Percentiles rank a stretch among this genome's conserved stretches.
phyloP scores from a whole-genome alignment of 2,329 filamentous ascomycete genomes.

The Aspergillus quadrilineatus region DNA sequence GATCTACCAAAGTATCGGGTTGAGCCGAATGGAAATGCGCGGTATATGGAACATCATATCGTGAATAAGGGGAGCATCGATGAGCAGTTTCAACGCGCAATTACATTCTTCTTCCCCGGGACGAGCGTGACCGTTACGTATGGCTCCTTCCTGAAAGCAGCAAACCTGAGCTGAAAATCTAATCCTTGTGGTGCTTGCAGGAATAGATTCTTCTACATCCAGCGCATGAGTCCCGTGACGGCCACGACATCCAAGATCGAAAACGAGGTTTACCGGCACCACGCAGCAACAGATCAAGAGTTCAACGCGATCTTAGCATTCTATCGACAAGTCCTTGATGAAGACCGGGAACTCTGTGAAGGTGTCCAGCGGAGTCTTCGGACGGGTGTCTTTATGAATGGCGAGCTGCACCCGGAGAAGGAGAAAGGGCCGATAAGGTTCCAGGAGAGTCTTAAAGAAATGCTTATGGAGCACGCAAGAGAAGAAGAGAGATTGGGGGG shows the following conservation, averaged over 20 bases:
- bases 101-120: slow-evolving; percentile 37
- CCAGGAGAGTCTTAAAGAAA: slow-evolving; percentile 50
- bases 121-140: slow-evolving; percentile 43
- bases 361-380: slow-evolving; percentile 60
- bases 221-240: slow-evolving; percentile 58
- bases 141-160: slow-evolving; percentile 10
- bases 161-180: no score
- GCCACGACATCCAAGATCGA: slow-evolving; percentile 55
- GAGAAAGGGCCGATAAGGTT: slow-evolving; percentile 56
- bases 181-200: slow-evolving; percentile 19
- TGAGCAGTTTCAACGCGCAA: slow-evolving; percentile 43
- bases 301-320: slow-evolving; percentile 58
- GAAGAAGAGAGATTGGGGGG: slow-evolving; percentile 41
- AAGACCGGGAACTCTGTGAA: slow-evolving; percentile 62
- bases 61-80: slow-evolving; percentile 50
- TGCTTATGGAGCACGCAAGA: slow-evolving; percentile 47
- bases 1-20: slow-evolving; percentile 57
- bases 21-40: slow-evolving; percentile 43
- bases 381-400: slow-evolving; percentile 61
- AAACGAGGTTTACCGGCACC: slow-evolving; percentile 64
- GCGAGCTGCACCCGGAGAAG: slow-evolving; percentile 60
- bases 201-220: slow-evolving; percentile 61
- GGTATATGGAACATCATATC: slow-evolving; percentile 52
- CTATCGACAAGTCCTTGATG: slow-evolving; percentile 62
- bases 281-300: slow-evolving; percentile 56